phyloP scores from a whole-genome alignment of 1,139 yeast species.

The Pichia sp. region DNA sequence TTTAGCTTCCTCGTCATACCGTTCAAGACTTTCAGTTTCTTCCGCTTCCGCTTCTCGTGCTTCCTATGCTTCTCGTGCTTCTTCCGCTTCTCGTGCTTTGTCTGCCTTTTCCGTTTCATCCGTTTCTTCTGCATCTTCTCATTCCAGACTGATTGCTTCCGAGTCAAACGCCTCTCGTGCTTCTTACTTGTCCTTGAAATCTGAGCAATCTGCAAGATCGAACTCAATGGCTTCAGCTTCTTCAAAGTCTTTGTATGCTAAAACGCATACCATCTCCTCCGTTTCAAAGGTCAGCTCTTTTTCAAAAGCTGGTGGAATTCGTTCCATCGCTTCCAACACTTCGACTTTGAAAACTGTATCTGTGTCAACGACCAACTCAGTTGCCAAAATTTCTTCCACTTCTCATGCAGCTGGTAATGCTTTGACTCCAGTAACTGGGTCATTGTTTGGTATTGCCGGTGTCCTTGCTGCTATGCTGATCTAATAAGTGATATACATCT shows the following conservation, averaged over 20 bases:
- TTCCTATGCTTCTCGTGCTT: constrained; percentile 22
- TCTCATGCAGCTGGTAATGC: constrained; percentile 34
- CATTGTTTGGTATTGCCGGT: constrained; percentile 49
- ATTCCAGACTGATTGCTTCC: constrained; percentile 12
- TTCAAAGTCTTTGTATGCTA: constrained; percentile 19
- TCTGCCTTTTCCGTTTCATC: constrained; percentile 3
- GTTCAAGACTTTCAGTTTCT: background rate
- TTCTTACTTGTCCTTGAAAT: constrained; percentile 20
- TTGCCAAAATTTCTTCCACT: constrained; percentile 17
- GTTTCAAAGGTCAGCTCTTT: constrained; percentile 18
- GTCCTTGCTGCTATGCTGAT: constrained; percentile 48
- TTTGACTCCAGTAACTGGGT: constrained; percentile 37
- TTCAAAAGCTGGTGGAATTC: constrained; percentile 33
- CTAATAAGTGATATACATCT: constrained; percentile 25
- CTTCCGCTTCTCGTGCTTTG: background rate
- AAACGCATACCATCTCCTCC: constrained; percentile 28
- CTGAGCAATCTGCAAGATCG: constrained; percentile 18
- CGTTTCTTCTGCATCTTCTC: constrained; percentile 20
- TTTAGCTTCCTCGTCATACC: constrained; percentile 18
- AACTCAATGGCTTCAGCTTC: constrained; percentile 19
- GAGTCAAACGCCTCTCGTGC: constrained; percentile 19
- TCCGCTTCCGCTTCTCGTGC: constrained; percentile 10
- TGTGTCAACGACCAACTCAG: constrained; percentile 30
- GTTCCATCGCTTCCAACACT: constrained; percentile 27
- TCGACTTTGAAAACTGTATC: constrained; percentile 27